Evolutionary conservation across 495 filamentous ascomycete genomes (phyloP), one percentile per base, ranked within the genome.

Genomic region (Lasiosphaeria miniovina): DNA sequence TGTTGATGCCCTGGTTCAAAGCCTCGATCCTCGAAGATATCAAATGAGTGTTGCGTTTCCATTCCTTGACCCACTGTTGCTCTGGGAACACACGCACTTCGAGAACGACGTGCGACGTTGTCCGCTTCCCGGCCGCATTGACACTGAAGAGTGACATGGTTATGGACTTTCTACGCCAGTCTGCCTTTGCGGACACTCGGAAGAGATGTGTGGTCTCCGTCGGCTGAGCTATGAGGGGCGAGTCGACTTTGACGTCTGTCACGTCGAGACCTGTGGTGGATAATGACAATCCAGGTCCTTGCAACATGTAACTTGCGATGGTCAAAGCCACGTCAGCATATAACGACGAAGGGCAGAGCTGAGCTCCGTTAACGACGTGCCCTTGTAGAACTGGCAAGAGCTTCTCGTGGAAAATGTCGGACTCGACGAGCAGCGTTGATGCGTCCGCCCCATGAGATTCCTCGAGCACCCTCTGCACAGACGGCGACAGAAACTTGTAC

Each of bases 381-480:
- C 86, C 85, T 52, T 78, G 72, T 31, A 86, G 77, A 9, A 82
- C 75, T 4, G 74, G 68, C 35, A 76, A 71, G 38, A 89, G 71
- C 8, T 79, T 80, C 0, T 79, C 73, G 35, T 81, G 71, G n/a
- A 76, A 67, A 15, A 87, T 70, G 58, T 88, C 82, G 33, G 86
- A 82, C 65, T 87, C 79, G 57, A 81, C 36, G 34, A 66, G 59
- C 0, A 78, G 8, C 15, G 43, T 49, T 6, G 7, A 53, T 0
- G 66, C 71, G 4, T 52, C 15, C 6, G 55, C 9, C 14, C 34
- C 54, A 33, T 36, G 7, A 31, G 55, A 51, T 3, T 24, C 36
- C 49, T 55, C 57, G 3, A 64, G 15, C 6, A 64, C 24, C 12
- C 48, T 52, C 15, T 64, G 61, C n/a, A 64, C 61, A 7, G 17